Evolutionary conservation across 768 basidiomycete species (phyloP).

Genomic region (Leucogyrophana mollusca): DNA sequence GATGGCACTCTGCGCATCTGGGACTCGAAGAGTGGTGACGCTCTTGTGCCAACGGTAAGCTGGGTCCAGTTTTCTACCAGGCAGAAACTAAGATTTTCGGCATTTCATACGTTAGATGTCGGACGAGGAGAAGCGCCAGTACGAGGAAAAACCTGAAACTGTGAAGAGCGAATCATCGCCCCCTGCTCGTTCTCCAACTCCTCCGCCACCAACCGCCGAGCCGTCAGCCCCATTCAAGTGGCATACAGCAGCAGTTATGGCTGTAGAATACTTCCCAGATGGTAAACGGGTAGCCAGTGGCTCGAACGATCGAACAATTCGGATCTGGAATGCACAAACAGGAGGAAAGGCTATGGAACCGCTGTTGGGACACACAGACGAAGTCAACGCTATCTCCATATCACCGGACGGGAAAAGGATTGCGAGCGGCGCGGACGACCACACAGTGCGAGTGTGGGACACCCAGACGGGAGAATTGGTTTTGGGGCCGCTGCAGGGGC

Average conservation of each 20-base stretch:
- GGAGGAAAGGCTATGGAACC: not conserved
- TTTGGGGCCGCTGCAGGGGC: not conserved
- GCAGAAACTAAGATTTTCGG: too few species aligned
- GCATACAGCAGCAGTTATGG: not conserved
- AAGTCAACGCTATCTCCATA: slow-evolving; percentile 31
- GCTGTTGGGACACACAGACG: slow-evolving; percentile 13
- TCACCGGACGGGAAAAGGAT: slow-evolving; percentile 41
- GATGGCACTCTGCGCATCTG: slow-evolving; percentile 6
- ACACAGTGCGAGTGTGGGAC: slow-evolving; percentile 6
- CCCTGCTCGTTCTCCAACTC: too few species aligned
- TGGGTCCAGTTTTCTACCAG: too few species aligned
- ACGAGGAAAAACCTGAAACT: too few species aligned
- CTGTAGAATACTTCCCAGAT: slow-evolving; percentile 5
- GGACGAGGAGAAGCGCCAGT: too few species aligned
- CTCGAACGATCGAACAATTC: not conserved
- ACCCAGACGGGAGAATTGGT: slow-evolving; percentile 2
- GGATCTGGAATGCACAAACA: slow-evolving; percentile 7
- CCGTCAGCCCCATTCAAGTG: too few species aligned
- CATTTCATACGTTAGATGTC: too few species aligned
- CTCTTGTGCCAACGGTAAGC: not conserved
- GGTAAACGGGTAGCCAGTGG: slow-evolving; percentile 3
- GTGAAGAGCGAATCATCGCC: too few species aligned
- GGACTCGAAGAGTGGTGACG: slow-evolving; percentile 4
- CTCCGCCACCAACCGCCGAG: too few species aligned
- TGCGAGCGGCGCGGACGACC: slow-evolving; percentile 39